Evolutionary conservation across 2,329 filamentous ascomycete species (phyloP).

Genomic region (Scolecobasidium constrictum): DNA sequence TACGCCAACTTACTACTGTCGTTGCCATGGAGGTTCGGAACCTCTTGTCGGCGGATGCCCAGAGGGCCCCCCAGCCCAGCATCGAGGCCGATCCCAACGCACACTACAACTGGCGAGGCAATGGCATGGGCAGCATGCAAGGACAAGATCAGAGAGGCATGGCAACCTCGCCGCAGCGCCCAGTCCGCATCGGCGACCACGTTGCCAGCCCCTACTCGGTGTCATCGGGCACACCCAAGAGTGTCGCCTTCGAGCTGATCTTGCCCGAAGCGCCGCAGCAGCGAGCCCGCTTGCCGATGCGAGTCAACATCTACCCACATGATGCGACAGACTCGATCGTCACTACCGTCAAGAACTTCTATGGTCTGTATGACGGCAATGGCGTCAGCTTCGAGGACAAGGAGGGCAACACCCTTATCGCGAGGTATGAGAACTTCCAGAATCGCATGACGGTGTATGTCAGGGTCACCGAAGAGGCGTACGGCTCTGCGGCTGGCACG

Average conservation of each 20-base stretch:
- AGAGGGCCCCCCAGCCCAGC: neutral
- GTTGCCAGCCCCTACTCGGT: conserved; percentile 4
- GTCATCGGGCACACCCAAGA: neutral
- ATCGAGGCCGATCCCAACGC: neutral
- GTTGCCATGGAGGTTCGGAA: neutral
- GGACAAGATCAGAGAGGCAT: neutral
- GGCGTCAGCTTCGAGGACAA: conserved; percentile 95
- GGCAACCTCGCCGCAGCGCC: neutral
- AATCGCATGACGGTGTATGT: conserved; percentile 93
- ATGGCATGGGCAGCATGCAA: neutral
- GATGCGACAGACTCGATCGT: conserved; percentile 97
- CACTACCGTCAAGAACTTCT: conserved; percentile 98
- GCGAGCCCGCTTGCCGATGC: conserved; percentile 57
- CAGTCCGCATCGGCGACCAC: neutral
- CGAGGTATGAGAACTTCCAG: conserved; percentile 88
- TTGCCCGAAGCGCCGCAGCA: conserved; percentile 5
- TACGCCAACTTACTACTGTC: too few relatives aligned
- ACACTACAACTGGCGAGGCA: neutral
- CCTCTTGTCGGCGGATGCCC: neutral
- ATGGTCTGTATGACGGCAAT: conserved; percentile 75
- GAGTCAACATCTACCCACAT: conserved; percentile 85
- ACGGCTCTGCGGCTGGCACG: conserved; percentile 15
- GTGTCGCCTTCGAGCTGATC: conserved; percentile 5
- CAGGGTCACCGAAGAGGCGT: conserved; percentile 51
- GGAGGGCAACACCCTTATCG: conserved; percentile 81